Percentiles rank a stretch among this genome's conserved stretches.
Evolutionary conservation across 2,329 filamentous ascomycete species (phyloP).

Genomic region (Ascochyta viciae-villosae): DNA sequence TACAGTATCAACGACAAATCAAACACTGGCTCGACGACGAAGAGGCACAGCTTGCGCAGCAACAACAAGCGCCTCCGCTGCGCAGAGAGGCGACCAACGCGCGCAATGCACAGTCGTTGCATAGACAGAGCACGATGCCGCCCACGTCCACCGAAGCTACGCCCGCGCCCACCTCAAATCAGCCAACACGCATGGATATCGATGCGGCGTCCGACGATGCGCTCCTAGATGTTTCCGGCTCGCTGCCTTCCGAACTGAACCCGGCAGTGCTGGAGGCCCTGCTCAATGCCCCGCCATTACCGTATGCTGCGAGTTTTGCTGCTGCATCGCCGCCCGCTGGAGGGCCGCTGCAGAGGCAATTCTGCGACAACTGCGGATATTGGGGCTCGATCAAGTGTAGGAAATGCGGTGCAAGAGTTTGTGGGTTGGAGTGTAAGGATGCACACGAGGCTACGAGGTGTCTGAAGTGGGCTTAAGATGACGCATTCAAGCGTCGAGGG

Average conservation of each 20-base stretch:
- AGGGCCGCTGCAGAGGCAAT: conserved; percentile 64
- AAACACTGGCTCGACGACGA: conserved; percentile 83
- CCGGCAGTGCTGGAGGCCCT: conserved; percentile 70
- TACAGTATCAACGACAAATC: conserved; percentile 83
- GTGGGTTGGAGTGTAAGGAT: conserved; percentile 76
- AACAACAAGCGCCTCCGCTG: conserved; percentile 31
- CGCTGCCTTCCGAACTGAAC: conserved; percentile 65
- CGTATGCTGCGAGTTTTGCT: conserved; percentile 68
- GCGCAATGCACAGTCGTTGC: conserved; percentile 24
- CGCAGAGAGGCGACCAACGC: conserved; percentile 22
- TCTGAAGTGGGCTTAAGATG: conserved; percentile 44
- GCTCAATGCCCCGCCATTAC: conserved; percentile 69
- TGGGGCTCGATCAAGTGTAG: conserved; percentile 79
- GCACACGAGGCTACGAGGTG: conserved; percentile 73
- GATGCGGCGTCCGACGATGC: conserved; percentile 53
- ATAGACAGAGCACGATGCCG: conserved; percentile 33
- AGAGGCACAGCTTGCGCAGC: conserved; percentile 69
- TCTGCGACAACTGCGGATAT: conserved; percentile 83
- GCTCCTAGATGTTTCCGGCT: conserved; percentile 60
- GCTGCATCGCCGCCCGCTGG: conserved; percentile 46
- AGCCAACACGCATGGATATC: conserved; percentile 17
- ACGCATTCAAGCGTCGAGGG: background rate
- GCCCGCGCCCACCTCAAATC: conserved; percentile 24
- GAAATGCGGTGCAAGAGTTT: conserved; percentile 80
- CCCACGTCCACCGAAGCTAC: conserved; percentile 38